Percentiles rank a stretch among this genome's conserved stretches.
Conservation (phyloP, 1,284 basidiomycete species). For the Neolentinus lepideus region DNA sequence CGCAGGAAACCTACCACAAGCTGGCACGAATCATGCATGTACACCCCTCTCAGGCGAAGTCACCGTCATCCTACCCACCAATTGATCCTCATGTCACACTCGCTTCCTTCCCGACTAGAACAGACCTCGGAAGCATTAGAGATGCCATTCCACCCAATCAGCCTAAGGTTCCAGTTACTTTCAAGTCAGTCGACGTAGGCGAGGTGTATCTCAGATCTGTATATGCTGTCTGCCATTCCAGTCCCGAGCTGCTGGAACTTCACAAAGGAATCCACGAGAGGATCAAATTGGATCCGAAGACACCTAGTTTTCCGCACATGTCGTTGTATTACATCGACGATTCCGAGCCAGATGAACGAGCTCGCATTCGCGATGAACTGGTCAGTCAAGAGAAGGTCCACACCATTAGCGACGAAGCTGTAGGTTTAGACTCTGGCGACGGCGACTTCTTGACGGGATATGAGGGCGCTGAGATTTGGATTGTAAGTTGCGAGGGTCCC, state of each 20-base stretch:
- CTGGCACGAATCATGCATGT: slow-evolving; percentile 40
- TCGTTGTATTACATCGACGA: slow-evolving; percentile 67
- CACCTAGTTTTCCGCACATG: slow-evolving; percentile 58
- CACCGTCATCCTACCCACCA: slow-evolving; percentile 41
- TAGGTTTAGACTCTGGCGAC: slow-evolving; percentile 26
- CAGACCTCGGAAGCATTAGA: slow-evolving; percentile 26
- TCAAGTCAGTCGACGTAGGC: slow-evolving; percentile 47
- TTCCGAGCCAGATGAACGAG: slow-evolving; percentile 37
- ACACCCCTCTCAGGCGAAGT: slow-evolving; percentile 19
- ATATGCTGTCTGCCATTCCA: slow-evolving; percentile 42
- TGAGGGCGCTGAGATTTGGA: slow-evolving; percentile 50
- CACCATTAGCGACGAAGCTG: slow-evolving; percentile 14
- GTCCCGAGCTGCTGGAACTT: slow-evolving; percentile 37
- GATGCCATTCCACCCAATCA: slow-evolving; percentile 31
- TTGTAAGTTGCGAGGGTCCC: slow-evolving; percentile 53
- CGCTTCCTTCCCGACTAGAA: slow-evolving; percentile 34
- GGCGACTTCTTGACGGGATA: slow-evolving; percentile 34
- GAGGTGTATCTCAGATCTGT: slow-evolving; percentile 65
- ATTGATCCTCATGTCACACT: slow-evolving; percentile 70
- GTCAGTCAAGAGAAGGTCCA: slow-evolving; percentile 26
- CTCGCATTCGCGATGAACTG: slow-evolving; percentile 27
- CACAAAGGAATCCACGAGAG: slow-evolving; percentile 37
- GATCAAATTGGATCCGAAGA: slow-evolving; percentile 34
- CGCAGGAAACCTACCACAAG: slow-evolving; percentile 25
- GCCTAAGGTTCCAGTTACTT: slow-evolving; percentile 30